Evolutionary conservation across 2,329 filamentous ascomycete species (phyloP), one percentile per base, ranked within the genome.

Genomic region (Fusarium graminum): DNA sequence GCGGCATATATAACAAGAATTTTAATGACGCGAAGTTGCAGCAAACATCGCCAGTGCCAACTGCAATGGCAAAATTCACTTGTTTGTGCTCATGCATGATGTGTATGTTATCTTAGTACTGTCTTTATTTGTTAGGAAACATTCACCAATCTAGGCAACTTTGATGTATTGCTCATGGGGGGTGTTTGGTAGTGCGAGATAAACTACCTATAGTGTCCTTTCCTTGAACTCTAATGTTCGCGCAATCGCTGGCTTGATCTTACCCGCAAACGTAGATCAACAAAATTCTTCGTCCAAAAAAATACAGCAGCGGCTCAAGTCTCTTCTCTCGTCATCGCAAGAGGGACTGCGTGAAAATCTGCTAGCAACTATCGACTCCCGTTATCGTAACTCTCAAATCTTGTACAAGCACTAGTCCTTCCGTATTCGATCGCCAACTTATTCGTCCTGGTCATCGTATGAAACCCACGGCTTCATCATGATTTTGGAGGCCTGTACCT

Each of bases 401-500:
- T 41, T 26, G 40, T 32, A 52, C 28, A 40, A 22, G 16, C 9
- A 14, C 14, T 28, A 16, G 22, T 10, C 14, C 22, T 25, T 8
- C 10, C 14, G 8, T 22, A 22, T 22, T 22, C 22, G 22, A 22
- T 17, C 8, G 11, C 4, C 7, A 25, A 41, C 8, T 36, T 39
- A 45, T n/a, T 54, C 41, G 4, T 63, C 45, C 8, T 58, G 28
- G 9, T 32, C 52, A 2, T 43, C 25, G 12, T 50, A 59, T 7
- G 26, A 41, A 7, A 43, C 13, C 30, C 26, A 34, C 10, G 36
- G 26, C 6, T 32, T 25, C 50, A 65, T 65, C 25, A n/a, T 38
- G 17, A 56, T 34, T 19, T 51, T 65, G 19, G 38, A n/a, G 14
- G 61, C 63, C 12, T 65, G 63, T 3, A 22, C 32, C 13, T 32